These are phyloP conservation scores for Penicillium pulvis DNA, from an alignment of 495 filamentous ascomycete species.

Conservation along the genomic window DNA sequence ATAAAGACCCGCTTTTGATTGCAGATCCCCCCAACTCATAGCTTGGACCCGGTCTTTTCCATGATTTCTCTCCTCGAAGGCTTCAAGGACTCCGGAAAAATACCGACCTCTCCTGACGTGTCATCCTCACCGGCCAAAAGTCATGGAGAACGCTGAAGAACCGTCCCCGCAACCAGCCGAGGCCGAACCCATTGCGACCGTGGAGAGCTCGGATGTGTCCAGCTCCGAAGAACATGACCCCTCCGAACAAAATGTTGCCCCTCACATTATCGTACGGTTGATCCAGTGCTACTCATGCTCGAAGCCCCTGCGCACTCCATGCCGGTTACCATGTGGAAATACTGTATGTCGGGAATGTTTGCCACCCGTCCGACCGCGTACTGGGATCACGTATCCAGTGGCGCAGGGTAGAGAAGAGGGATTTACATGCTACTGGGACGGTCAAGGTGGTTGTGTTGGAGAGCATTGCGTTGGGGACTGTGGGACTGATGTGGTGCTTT, in stretches of 20 bases:
- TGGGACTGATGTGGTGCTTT: conserved; percentile 71
- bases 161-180: conserved; percentile 11
- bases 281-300: conserved; percentile 79
- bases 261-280: conserved; percentile 60
- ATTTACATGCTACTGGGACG: conserved; percentile 70
- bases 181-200: conserved; percentile 8
- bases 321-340: conserved; percentile 82
- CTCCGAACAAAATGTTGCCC: conserved; percentile 45
- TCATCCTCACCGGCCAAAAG: conserved; percentile 5
- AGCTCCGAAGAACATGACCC: conserved; percentile 41
- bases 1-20: conserved; percentile 29
- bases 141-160: conserved; percentile 36
- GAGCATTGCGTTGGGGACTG: conserved; percentile 81
- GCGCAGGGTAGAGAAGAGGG: conserved; percentile 62
- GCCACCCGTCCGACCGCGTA: conserved; percentile 60
- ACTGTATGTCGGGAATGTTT: conserved; percentile 76
- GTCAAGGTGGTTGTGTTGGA: conserved; percentile 50
- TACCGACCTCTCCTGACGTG: neutral
- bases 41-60: conserved; percentile 13
- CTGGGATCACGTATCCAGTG: conserved; percentile 74
- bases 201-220: conserved; percentile 18
- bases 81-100: conserved; percentile 4
- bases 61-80: conserved; percentile 6
- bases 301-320: conserved; percentile 63
- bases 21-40: conserved; percentile 19